Evolutionary conservation across 2,329 filamentous ascomycete species (phyloP), one percentile per base, ranked within the genome.

Genomic region (Stachybotrys elegans): DNA sequence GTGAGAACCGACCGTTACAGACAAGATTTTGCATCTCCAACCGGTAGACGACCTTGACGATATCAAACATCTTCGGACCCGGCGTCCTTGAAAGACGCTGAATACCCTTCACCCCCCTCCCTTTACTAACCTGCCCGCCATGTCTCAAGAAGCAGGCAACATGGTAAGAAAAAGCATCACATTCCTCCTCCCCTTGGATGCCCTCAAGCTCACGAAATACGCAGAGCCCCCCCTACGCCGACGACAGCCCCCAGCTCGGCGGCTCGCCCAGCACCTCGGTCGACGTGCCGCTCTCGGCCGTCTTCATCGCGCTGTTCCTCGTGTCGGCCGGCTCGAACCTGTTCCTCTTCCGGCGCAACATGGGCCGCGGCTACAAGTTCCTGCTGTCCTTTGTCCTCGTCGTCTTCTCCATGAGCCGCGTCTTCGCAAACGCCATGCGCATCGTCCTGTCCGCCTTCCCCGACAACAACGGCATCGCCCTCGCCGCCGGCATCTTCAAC

Each of bases 401-500:
- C 57, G 78, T 70, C 50, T 79, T 83, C 62, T 78, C 71, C 59
- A 70, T 78, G 61, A 72, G 74, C 20, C 72, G 79, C 39, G 72
- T 71, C 50, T 59, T 63, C 32, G 76, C 79, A 16, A 69, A 79
- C 39, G 56, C 63, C 25, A 62, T 78, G 52, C 72, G 76, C 44
- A 74, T 79, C 51, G 73, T 65, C 43, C 81, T 75, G 76, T 71
- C 74, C 20, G 64, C 62, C 31, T 52, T 64, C 25, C 69, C 70
- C 1, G 50, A 36, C 43, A 61, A 69, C 53, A 47, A 65, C 42
- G 53, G 59, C 44, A 52, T 80, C 44, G 71, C 68, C 55, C 74
- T 81, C 47, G 80, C 83, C 7, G 79, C 86, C 4, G 72, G 73
- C 51, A 77, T 93, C 57, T 82, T 93, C 54, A 78, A 88, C 45